A percentile compares a stretch with the other conserved stretches of the same genome.
Conservation (phyloP, 148 eudicot genomes). For the Simmondsia chinensis region DNA sequence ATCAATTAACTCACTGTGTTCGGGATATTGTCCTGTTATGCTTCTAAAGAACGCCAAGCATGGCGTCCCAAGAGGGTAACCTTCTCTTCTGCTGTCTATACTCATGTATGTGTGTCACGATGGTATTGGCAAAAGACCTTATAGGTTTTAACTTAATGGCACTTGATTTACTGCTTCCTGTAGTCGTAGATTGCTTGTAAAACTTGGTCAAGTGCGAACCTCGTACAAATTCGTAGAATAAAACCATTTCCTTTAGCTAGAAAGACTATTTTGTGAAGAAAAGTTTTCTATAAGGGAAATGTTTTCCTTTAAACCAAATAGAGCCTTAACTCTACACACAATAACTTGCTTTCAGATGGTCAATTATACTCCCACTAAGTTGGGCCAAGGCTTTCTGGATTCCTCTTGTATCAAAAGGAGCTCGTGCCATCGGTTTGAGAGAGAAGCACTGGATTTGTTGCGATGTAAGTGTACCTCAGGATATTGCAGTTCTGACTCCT, state of each 20-base stretch:
- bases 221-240: no score
- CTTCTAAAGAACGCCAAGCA: slow-evolving; percentile 37
- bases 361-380: slow-evolving; percentile 71
- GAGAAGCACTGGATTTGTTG: slow-evolving; percentile 89
- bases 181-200: no score
- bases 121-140: no score
- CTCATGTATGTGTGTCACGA: not conserved
- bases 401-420: slow-evolving; percentile 61
- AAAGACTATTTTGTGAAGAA: no score
- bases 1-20: slow-evolving; percentile 18
- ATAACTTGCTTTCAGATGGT: slow-evolving; percentile 48
- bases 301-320: no score
- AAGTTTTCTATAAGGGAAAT: no score
- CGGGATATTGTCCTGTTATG: slow-evolving; percentile 57
- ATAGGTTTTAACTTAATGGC: not conserved
- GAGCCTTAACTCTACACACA: no score
- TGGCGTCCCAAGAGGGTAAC: slow-evolving; percentile 53
- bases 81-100: slow-evolving; percentile 4
- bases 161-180: no score
- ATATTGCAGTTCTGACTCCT: slow-evolving; percentile 1
- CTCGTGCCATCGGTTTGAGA: slow-evolving; percentile 75
- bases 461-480: slow-evolving; percentile 35
- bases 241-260: no score
- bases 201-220: no score
- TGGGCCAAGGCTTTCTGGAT: slow-evolving; percentile 90